Base-by-base conservation (phyloP, 2,329 filamentous ascomycete genomes). In the Colletotrichum godetiae region DNA sequence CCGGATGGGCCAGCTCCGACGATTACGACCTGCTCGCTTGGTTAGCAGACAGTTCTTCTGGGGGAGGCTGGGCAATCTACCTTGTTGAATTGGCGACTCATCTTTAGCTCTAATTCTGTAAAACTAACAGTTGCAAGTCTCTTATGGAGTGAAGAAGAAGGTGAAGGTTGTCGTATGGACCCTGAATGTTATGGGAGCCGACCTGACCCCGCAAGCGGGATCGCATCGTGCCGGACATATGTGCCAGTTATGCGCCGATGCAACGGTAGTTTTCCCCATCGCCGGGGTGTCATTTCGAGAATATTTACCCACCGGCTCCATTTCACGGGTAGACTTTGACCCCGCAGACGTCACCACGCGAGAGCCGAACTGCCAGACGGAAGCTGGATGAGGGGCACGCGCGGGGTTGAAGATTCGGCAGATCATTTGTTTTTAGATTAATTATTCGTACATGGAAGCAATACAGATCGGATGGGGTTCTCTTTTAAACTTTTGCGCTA, bases 1-100 rank as follows among this genome's bases (percentile, higher is more conserved):
- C 87, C 86, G 0, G 86, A 85, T 1, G 87, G 87, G 22, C 87
- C 87, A 19, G 86, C 86, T 63, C 87, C 87, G 11, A 88, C 84
- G 60, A 88, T 83, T 29, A 88, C 63, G 53, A 74, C 55, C 66
- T 75, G 19, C 49, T 35, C 5, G 12, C 22, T 11, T 56, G 7
- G 19, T 67, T 55, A 60, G 35, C 2, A 49, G 3, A 4, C 5
- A 0, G 7, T 56, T n/a, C 24, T 33, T n/a, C 1, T 19, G 0
- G 4, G 4, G 19, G 31, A 22, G 57, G 12, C 6, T 15, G 53
- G 15, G 11, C 13, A 29, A 58, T 5, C 29, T 24, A 72, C 72
- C 52, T 72, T 72, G 13, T 49, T 56, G 4, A 74, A 74, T 4
- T 68, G 58, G n/a, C 58, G 58, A 13, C 59, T 52, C 72, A 72